Base-by-base conservation (phyloP, 192 early-diverging fungal genomes). In the Mortierella hygrophila region DNA sequence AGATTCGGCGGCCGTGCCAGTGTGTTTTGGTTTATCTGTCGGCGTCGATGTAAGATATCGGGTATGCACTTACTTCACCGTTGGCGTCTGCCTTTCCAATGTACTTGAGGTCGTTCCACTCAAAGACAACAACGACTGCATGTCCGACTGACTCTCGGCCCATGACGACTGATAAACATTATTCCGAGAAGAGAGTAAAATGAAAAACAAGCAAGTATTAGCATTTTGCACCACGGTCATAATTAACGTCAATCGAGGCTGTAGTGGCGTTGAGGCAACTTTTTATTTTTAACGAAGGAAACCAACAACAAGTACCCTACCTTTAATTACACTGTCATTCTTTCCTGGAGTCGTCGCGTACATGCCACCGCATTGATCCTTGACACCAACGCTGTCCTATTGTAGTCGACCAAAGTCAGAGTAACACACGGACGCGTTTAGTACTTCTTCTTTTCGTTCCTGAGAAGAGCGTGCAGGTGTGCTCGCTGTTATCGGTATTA, bases 81-180 rank as follows among this genome's bases (percentile, higher is more conserved):
- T 71, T 32, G 40, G 75, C 70, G 68, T 89, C 82, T 9, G 44
- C 65, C 49, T 74, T 83, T 29, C 91, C 91, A 72, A 92, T 77
- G 42, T 85, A 75, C n/a, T 83, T 55, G 52, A 79, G 77, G 57
- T 92, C 91, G 29, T 75, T 77, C 87, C 88, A 90, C 71, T 92
- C 90, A 47, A 89, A 90, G 54, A 92, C 85, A 9, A 90, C 78
- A 26, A 92, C 68, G 3, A 89, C 86, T 8, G 88, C 81, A 18
- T 87, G 77, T 52, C 89, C 91, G 9, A 77, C 68, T 11, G 91
- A 90, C 9, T 76, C 57, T 63, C 47, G 46, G 42, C 77, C 70
- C 83, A 85, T 85, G 63, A 80, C 75, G 32, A 85, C 83, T 85
- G 35, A 57, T 57, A 65, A 35, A 76, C 29, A 29, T 65, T 35